Percentiles rank a stretch among this genome's conserved stretches.
These are phyloP conservation scores for Nepenthes gracilis DNA, from an alignment of 148 eudicot genomes.

Conservation along the genomic window DNA sequence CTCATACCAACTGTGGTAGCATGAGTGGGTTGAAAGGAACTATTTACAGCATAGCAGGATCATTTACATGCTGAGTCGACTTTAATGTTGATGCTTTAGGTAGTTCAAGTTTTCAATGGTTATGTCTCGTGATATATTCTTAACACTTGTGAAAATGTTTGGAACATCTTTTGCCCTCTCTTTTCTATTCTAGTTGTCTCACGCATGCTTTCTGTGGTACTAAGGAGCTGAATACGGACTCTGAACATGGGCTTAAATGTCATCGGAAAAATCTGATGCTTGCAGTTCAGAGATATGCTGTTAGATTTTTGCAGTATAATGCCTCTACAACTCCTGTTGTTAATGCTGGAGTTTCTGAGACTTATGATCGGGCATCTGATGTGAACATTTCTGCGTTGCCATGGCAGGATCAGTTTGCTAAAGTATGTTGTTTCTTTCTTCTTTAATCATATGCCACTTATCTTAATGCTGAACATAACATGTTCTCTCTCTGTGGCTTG, in stretches of 20 bases:
- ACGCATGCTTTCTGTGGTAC: not conserved
- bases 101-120: too few relatives aligned
- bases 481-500: too few relatives aligned
- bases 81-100: too few relatives aligned
- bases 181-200: too few relatives aligned
- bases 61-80: too few relatives aligned
- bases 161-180: too few relatives aligned
- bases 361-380: conserved; percentile 34
- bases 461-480: too few relatives aligned
- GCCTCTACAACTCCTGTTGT: conserved; percentile 12
- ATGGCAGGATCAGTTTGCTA: conserved; percentile 53
- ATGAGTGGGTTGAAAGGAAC: too few relatives aligned
- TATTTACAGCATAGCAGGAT: too few relatives aligned
- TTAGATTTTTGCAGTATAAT: conserved; percentile 58
- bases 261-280: conserved; percentile 15
- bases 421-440: conserved; percentile 34
- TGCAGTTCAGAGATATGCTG: conserved; percentile 55
- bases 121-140: too few relatives aligned
- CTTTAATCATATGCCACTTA: not conserved
- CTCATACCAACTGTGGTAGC: too few relatives aligned
- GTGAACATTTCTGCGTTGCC: conserved; percentile 25
- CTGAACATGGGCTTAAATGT: conserved; percentile 31
- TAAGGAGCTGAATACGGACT: conserved; percentile 4
- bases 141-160: too few relatives aligned
- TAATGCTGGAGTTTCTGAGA: conserved; percentile 33